A percentile compares a stretch with the other conserved stretches of the same genome.
Conservation (phyloP, 176 grass and related monocot species). For the Echinochloa phyllopogon region DNA sequence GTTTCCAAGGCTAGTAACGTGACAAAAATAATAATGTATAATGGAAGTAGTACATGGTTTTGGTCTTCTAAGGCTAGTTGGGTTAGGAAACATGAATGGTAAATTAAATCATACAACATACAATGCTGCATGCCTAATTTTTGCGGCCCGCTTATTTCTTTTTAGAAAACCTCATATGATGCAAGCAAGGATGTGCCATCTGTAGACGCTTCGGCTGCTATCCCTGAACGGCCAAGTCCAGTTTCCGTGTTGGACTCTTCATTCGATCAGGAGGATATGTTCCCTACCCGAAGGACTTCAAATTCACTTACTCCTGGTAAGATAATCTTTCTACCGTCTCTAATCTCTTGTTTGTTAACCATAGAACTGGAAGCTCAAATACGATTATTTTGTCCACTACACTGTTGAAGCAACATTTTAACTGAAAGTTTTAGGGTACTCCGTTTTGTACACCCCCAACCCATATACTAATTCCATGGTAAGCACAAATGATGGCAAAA, state of each 20-base stretch:
- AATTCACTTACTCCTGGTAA: slow-evolving; percentile 56
- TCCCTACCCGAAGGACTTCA: slow-evolving; percentile 41
- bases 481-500: slow-evolving; percentile 1
- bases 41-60: background rate
- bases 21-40: slow-evolving; percentile 5
- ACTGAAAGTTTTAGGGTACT: background rate
- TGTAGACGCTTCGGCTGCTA: slow-evolving; percentile 48
- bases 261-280: slow-evolving; percentile 63
- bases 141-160: slow-evolving; percentile 36
- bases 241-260: slow-evolving; percentile 79
- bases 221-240: slow-evolving; percentile 68
- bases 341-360: slow-evolving; percentile 31
- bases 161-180: slow-evolving; percentile 70
- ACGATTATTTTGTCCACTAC: background rate
- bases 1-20: background rate
- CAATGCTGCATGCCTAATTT: slow-evolving; percentile 24
- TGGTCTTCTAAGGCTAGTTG: slow-evolving; percentile 2
- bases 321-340: slow-evolving; percentile 12
- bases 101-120: background rate
- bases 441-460: background rate
- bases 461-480: background rate
- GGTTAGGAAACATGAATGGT: background rate
- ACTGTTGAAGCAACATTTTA: background rate
- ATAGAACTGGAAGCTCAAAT: slow-evolving; percentile 29
- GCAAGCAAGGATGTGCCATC: slow-evolving; percentile 62